These are phyloP conservation scores for Diaporthe capsici DNA, from an alignment of 2,329 filamentous ascomycete genomes.

Conservation along the genomic window DNA sequence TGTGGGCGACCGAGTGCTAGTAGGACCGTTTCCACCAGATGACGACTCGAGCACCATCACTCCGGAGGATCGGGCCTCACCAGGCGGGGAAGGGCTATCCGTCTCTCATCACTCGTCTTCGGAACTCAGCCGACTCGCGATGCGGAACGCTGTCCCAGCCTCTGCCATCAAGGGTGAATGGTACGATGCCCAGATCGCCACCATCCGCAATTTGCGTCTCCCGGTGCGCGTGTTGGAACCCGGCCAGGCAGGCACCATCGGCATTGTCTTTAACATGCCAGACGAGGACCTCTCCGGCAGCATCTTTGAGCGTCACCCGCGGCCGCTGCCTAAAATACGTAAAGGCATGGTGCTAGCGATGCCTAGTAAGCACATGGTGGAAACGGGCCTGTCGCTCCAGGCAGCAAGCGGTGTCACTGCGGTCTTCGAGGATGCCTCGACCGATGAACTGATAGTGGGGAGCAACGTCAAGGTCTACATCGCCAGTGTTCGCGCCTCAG, in stretches of 20 bases:
- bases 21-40: constrained; percentile 82
- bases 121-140: constrained; percentile 66
- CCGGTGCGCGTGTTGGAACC: constrained; percentile 82
- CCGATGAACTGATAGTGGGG: constrained; percentile 74
- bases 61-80: constrained; percentile 63
- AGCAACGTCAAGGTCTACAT: constrained; percentile 86
- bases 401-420: constrained; percentile 80
- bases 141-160: constrained; percentile 66
- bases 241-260: constrained; percentile 92
- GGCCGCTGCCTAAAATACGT: constrained; percentile 62
- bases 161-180: constrained; percentile 76
- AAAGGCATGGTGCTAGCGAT: constrained; percentile 89
- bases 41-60: constrained; percentile 58
- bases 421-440: constrained; percentile 75
- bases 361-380: constrained; percentile 70
- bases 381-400: constrained; percentile 71
- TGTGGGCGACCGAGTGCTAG: constrained; percentile 81
- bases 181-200: constrained; percentile 85
- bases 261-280: constrained; percentile 73
- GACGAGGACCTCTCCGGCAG: constrained; percentile 51
- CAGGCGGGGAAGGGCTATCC: constrained; percentile 64
- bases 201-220: constrained; percentile 88
- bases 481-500: constrained; percentile 87
- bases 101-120: constrained; percentile 67
- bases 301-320: constrained; percentile 48